Conservation (phyloP, 495 filamentous ascomycete species). For the Cairneyella variabilis region DNA sequence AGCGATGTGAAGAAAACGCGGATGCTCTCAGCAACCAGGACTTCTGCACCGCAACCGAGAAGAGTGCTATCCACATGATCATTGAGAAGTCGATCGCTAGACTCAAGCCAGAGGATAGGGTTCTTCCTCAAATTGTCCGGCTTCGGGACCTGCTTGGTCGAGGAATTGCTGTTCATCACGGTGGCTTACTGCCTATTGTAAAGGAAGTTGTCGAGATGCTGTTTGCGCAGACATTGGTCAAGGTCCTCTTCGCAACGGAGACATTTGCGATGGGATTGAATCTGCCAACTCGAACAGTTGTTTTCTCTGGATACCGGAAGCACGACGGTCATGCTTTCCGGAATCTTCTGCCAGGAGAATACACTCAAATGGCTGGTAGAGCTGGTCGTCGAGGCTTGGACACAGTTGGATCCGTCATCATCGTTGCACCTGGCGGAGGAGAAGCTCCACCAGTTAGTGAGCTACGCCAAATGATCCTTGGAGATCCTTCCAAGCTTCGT, state of each 20-base stretch:
- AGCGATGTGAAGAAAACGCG: slow-evolving; percentile 93
- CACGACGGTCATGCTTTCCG: slow-evolving; percentile 89
- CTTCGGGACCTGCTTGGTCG: slow-evolving; percentile 80
- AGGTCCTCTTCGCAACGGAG: slow-evolving; percentile 95
- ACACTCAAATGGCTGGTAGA: slow-evolving; percentile 97
- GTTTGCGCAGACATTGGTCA: slow-evolving; percentile 91
- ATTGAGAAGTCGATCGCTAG: slow-evolving; percentile 94
- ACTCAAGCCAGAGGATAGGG: slow-evolving; percentile 84
- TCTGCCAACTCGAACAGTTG: slow-evolving; percentile 90
- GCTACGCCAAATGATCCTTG: slow-evolving; percentile 89
- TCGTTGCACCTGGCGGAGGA: slow-evolving; percentile 75
- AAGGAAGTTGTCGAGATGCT: slow-evolving; percentile 98
- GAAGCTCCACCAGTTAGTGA: slow-evolving; percentile 84
- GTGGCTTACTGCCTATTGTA: slow-evolving; percentile 90
- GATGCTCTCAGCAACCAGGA: slow-evolving; percentile 92
- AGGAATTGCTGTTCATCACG: slow-evolving; percentile 95
- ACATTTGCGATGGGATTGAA: slow-evolving; percentile 99
- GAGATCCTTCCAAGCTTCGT: slow-evolving; percentile 88
- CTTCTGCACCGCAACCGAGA: slow-evolving; percentile 86
- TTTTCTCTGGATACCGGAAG: slow-evolving; percentile 96
- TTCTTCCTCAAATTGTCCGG: slow-evolving; percentile 84
- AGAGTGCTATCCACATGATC: slow-evolving; percentile 95
- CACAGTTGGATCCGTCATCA: slow-evolving; percentile 87
- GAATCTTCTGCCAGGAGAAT: slow-evolving; percentile 90
- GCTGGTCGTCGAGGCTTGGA: slow-evolving; percentile 92